phyloP scores from a whole-genome alignment of 768 basidiomycete species.

The Suillus fuscotomentosus region DNA sequence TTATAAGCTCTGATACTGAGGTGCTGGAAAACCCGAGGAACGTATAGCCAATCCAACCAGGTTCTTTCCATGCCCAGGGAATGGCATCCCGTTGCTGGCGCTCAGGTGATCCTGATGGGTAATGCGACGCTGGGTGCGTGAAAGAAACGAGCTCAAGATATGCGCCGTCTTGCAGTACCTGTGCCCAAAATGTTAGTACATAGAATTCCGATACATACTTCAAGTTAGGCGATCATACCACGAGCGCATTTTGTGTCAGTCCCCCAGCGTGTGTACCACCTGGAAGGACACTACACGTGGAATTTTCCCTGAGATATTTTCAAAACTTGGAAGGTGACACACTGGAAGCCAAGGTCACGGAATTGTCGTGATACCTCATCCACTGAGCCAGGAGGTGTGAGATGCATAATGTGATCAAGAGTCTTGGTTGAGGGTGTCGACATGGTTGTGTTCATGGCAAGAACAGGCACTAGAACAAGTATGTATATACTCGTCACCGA shows the following conservation, averaged over 20 bases:
- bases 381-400: conserved; percentile 64
- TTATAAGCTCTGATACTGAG: conserved; percentile 52
- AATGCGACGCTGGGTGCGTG: conserved; percentile 50
- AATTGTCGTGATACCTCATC: conserved; percentile 50
- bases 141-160: conserved; percentile 75
- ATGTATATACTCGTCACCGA: too few species aligned
- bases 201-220: neutral
- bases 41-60: conserved; percentile 70
- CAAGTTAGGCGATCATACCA: conserved; percentile 37
- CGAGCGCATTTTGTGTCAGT: conserved; percentile 61
- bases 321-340: conserved; percentile 13
- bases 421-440: conserved; percentile 36
- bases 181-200: conserved; percentile 1
- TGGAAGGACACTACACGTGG: conserved; percentile 52
- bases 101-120: conserved; percentile 49
- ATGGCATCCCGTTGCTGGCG: conserved; percentile 42
- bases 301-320: neutral
- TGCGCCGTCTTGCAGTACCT: conserved; percentile 55
- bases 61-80: conserved; percentile 51
- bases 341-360: conserved; percentile 66
- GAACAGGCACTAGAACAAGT: neutral
- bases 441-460: conserved; percentile 14
- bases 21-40: conserved; percentile 53
- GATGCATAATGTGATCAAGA: conserved; percentile 70
- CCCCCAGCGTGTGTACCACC: conserved; percentile 69